A percentile compares a stretch with the other conserved stretches of the same genome.
phyloP scores from a whole-genome alignment of 768 basidiomycete genomes.

The Suillus placidus region DNA sequence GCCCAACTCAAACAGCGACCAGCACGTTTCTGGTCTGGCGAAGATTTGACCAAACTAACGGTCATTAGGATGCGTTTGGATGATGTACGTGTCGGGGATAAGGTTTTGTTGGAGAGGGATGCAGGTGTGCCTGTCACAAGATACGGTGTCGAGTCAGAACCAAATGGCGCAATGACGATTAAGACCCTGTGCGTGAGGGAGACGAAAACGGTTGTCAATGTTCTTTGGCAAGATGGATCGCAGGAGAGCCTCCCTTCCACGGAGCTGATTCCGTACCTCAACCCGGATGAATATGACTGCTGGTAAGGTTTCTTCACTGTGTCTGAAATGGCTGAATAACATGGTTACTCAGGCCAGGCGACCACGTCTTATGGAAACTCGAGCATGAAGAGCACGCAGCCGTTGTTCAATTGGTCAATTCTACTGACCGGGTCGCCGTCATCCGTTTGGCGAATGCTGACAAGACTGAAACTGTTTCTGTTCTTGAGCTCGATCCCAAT shows the following conservation, averaged over 20 bases:
- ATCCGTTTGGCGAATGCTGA: slow-evolving; percentile 60
- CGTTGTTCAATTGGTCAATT: slow-evolving; percentile 79
- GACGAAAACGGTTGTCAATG: slow-evolving; percentile 65
- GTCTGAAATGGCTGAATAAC: slow-evolving; percentile 2
- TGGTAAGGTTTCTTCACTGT: slow-evolving; percentile 53
- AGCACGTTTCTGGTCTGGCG: slow-evolving; percentile 71
- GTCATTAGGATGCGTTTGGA: slow-evolving; percentile 63
- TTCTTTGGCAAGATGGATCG: slow-evolving; percentile 90
- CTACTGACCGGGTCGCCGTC: slow-evolving; percentile 67
- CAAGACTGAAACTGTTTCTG: slow-evolving; percentile 66
- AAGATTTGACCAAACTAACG: slow-evolving; percentile 63
- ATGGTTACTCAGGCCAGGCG: slow-evolving; percentile 72
- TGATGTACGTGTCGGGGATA: slow-evolving; percentile 75
- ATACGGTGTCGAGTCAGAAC: slow-evolving; percentile 58
- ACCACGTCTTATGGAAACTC: slow-evolving; percentile 82
- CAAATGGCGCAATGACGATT: slow-evolving; percentile 50
- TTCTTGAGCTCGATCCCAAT: slow-evolving; percentile 88
- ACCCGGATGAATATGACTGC: slow-evolving; percentile 90
- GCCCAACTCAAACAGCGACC: slow-evolving; percentile 68
- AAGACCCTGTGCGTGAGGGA: slow-evolving; percentile 66
- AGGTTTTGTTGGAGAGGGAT: slow-evolving; percentile 59
- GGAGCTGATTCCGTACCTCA: slow-evolving; percentile 78
- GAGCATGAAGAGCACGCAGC: slow-evolving; percentile 70
- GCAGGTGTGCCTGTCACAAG: slow-evolving; percentile 52
- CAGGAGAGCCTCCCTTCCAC: slow-evolving; percentile 61